Evolutionary conservation across 768 basidiomycete genomes (phyloP).

Genomic region (Xerocomellus dryophilus): DNA sequence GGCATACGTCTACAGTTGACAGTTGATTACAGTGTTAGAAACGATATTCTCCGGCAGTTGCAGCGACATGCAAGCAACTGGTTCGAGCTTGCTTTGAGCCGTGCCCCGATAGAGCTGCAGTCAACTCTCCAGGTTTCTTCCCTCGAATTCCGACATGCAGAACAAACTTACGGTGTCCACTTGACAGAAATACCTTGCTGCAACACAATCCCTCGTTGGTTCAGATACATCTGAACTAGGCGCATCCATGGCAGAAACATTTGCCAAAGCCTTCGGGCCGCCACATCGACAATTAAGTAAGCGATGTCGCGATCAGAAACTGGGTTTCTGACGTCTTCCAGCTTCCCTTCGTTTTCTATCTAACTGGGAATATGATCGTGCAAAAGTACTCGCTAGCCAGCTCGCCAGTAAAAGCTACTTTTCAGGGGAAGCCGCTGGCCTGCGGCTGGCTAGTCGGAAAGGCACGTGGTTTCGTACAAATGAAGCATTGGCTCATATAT

Average conservation of each 20-base stretch:
- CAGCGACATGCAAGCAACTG: constrained; percentile 74
- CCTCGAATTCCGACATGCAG: not conserved
- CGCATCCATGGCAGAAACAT: constrained; percentile 83
- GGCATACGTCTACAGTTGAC: constrained; percentile 75
- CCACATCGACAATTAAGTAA: constrained; percentile 73
- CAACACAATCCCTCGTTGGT: constrained; percentile 65
- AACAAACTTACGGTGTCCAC: not conserved
- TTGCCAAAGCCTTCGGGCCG: constrained; percentile 76
- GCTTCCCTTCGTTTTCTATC: constrained; percentile 55
- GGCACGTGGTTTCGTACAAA: constrained; percentile 39
- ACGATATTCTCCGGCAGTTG: constrained; percentile 76
- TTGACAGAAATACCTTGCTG: constrained; percentile 79
- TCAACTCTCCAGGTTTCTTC: constrained; percentile 77
- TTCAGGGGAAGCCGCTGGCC: constrained; percentile 80
- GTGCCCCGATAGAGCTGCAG: constrained; percentile 90
- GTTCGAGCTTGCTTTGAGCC: constrained; percentile 82
- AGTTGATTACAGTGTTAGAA: constrained; percentile 82
- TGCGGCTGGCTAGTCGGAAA: constrained; percentile 64
- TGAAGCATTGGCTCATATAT: not conserved
- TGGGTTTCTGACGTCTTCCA: constrained; percentile 23
- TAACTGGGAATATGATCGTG: constrained; percentile 72
- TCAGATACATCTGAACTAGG: constrained; percentile 84
- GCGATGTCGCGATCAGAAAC: constrained; percentile 20
- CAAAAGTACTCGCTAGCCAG: constrained; percentile 79
- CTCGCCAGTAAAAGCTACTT: constrained; percentile 91